Evolutionary conservation across 331 rosid genomes (phyloP), one percentile per base, ranked within the genome.

Genomic region (Pyrus hybrid): DNA sequence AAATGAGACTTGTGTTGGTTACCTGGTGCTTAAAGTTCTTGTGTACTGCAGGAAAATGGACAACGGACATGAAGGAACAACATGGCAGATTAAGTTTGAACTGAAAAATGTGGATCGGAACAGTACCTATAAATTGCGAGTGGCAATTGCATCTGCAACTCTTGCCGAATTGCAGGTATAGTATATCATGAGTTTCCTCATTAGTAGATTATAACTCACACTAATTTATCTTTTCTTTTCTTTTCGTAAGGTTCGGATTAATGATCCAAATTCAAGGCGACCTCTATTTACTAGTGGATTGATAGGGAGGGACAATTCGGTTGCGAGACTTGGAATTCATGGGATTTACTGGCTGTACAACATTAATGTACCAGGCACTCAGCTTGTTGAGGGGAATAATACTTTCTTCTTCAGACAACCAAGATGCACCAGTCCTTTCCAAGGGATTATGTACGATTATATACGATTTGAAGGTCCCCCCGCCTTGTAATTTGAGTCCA

Each of bases 111-210:
- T 72, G 70, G 70, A 71, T 63, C 74, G 33, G 4, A 76, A 76
- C 14, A 32, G 21, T 22, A 72, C 30, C 33, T 83, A 80, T 75
- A 79, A 67, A 51, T 76, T 83, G 22, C 77, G 82, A 49, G 79
- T 83, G 23, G 87, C 87, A 16, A 68, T 83, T 37, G 87, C 87
- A 21, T 83, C 87, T 68, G 87, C 84, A 29, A 76, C 87, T 74
- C 80, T 83, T 32, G 87, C 87, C 28, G 87, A 83, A 73, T 9
- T 83, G 70, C 83, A 83, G 84, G 87, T 83, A 67, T 3, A 2
- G 22, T 43, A 68, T 43, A 49, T 23, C 8, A 32, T 66, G 13
- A 64, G 16, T 33, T 5, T n/a, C 17, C 29, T 29, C 30, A 11
- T 54, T 11, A 25, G 9, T 23, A 2, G 20, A 21, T 21, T 33